These are phyloP conservation scores for Fusarium lateritium DNA, from an alignment of 2,329 filamentous ascomycete species.

Conservation along the genomic window DNA sequence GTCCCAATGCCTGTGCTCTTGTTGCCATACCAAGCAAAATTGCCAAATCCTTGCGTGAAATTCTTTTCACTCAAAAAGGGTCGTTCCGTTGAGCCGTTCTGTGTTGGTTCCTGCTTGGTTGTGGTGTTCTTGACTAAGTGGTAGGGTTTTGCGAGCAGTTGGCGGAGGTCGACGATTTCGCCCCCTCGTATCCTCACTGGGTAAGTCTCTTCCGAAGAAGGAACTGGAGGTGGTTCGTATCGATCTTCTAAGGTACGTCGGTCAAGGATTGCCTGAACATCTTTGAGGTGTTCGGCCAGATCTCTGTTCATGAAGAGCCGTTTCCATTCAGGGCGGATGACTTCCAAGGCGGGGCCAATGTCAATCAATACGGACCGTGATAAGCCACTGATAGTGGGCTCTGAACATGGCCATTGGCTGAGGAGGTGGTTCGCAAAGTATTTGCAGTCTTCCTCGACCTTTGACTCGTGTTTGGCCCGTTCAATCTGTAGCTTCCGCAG, in stretches of 20 bases:
- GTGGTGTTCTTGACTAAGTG: neutral
- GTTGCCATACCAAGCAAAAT: slow-evolving; percentile 8
- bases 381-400: slow-evolving; percentile 38
- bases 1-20: neutral
- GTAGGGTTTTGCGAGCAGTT: slow-evolving; percentile 39
- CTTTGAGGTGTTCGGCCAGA: slow-evolving; percentile 35
- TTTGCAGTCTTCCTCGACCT: slow-evolving; percentile 46
- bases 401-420: slow-evolving; percentile 46
- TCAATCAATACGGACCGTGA: slow-evolving; percentile 40
- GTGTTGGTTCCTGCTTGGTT: neutral
- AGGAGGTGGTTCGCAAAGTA: slow-evolving; percentile 43
- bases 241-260: slow-evolving; percentile 23
- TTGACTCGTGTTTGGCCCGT: slow-evolving; percentile 36
- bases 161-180: slow-evolving; percentile 36
- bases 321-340: slow-evolving; percentile 47
- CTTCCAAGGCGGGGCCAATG: slow-evolving; percentile 41
- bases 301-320: slow-evolving; percentile 45
- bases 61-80: slow-evolving; percentile 26
- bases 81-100: slow-evolving; percentile 8
- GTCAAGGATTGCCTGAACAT: slow-evolving; percentile 42
- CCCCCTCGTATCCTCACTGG: slow-evolving; percentile 36
- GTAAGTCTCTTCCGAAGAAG: slow-evolving; percentile 38
- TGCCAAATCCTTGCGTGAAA: slow-evolving; percentile 3
- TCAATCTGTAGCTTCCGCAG: slow-evolving; percentile 40
- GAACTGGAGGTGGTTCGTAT: slow-evolving; percentile 24